Evolutionary conservation across 2,329 filamentous ascomycete genomes (phyloP), one percentile per base, ranked within the genome.

Genomic region (Talaromyces sp.): DNA sequence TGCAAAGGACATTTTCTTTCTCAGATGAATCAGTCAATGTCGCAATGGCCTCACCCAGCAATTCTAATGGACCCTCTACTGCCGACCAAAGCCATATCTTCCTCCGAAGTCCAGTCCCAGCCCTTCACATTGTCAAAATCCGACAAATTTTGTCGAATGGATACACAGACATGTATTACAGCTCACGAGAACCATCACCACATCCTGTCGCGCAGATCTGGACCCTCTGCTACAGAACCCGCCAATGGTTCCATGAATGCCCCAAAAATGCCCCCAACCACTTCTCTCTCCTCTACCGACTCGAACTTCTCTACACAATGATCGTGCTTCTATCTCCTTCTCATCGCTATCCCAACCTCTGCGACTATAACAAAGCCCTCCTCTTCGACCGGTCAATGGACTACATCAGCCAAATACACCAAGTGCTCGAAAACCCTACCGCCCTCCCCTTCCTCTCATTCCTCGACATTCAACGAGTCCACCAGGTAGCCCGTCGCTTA

Each of bases 221-320:
- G 69, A 65, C 61, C n/a, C 64, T 73, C 19, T 75, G 71, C 48
- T 67, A 67, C 30, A 68, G 91, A 90, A 87, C 85, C 82, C 49
- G 83, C 86, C 65, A 74, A 24, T 97, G 93, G 93, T 87, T 86
- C 54, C 84, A 91, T 32, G 82, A 83, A n/a, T 82, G 96, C 11
- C 89, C 91, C 0, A 75, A 79, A 33, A 82, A 80, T 2, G 80
- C 89, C 0, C 82, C 88, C 0, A 76, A 81, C 0, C 81, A 83
- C 22, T 86, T 92, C 57, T 83, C 86, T 35, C 83, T 88, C 43
- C 84, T 92, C 59, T 95, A 97, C 66, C 88, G 94, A 57, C 83
- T 96, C 14, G 94, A 99, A 68, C 75, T 95, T 37, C 83, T 93
- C 42, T 97, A 96, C 75, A 95, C 90, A 66, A 94, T 91, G 63